Base-by-base conservation (phyloP, 2,329 filamentous ascomycete species). In the Pseudogymnoascus sp. region DNA sequence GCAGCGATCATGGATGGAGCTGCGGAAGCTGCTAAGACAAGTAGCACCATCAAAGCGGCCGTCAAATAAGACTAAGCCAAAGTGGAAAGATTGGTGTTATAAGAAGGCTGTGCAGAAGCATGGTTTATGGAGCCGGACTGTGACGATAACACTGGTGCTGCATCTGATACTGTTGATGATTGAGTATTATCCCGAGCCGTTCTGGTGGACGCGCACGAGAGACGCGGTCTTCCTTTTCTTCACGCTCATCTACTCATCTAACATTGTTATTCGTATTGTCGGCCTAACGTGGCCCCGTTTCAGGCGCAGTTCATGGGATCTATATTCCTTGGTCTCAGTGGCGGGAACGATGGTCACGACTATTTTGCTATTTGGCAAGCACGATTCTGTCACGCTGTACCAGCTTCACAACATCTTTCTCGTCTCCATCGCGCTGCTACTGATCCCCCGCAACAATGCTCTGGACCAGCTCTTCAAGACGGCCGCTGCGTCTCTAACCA, bases 381-480 rank as follows among this genome's bases (percentile, higher is more conserved):
- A 81, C 50, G 75, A 78, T 41, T 77, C 78, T 59, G 80, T 83
- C 60, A 78, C 81, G 1, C 91, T 93, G 67, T 80, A 87, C 35
- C 89, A 92, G 74, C 76, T 97, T 33, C 92, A 97, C 78, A 99
- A 99, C 75, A 84, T 96, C 64, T 97, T 96, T 73, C 81, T 99
- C 33, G 94, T 97, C 17, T 88, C 90, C 7, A 88, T 97, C 61
- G 87, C 94, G 2, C 81, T 97, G 7, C 79, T 99, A 59, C 82
- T 99, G 35, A 99, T 99, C 64, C 94, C 94, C 1, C 85, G 95
- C 59, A 99, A 99, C 72, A 95, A 99, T 69, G 92, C 96, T 58
- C 82, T 99, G 21, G 95, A 99, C 72, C 94, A 99, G 73, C 84
- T 99, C 0, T 99, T 99, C 84, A 99, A 99, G 75, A 99, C 95